A percentile compares a stretch with the other conserved stretches of the same genome.
Conservation (phyloP, 345 rosid genomes). For the Pelargonium nanum region DNA sequence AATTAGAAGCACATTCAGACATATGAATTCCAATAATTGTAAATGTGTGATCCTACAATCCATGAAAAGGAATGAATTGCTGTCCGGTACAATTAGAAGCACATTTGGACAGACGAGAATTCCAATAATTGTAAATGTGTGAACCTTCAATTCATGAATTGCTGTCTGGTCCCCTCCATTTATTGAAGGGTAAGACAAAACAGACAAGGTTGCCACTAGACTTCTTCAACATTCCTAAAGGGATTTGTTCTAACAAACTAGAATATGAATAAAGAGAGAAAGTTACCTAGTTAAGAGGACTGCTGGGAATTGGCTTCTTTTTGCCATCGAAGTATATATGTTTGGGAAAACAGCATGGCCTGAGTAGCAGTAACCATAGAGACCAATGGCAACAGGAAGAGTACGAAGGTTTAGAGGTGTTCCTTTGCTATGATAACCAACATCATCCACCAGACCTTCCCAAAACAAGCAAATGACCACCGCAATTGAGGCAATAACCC, state of each 20-base stretch:
- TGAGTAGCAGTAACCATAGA: slow-evolving; percentile 87
- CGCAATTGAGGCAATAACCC: slow-evolving; percentile 76
- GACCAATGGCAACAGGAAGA: slow-evolving; percentile 92
- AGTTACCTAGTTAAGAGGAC: slow-evolving; percentile 65
- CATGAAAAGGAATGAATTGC: no score
- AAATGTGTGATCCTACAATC: no score
- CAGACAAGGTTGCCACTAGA: no score
- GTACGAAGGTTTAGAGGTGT: slow-evolving; percentile 45
- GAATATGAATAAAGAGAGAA: neutral
- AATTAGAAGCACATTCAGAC: neutral
- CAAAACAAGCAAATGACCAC: slow-evolving; percentile 83
- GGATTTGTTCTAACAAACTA: neutral
- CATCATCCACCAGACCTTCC: slow-evolving; percentile 72
- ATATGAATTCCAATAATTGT: neutral
- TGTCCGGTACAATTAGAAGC: neutral
- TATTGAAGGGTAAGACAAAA: no score
- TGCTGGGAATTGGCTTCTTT: slow-evolving; percentile 55
- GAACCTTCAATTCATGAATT: no score
- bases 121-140: neutral
- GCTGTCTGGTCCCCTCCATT: no score
- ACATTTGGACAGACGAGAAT: neutral
- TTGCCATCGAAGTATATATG: slow-evolving; percentile 86
- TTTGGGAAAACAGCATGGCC: slow-evolving; percentile 98
- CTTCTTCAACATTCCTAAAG: no score
- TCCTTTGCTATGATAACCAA: slow-evolving; percentile 60